Evolutionary conservation across 768 basidiomycete species (phyloP).

Genomic region (Mycena metata): DNA sequence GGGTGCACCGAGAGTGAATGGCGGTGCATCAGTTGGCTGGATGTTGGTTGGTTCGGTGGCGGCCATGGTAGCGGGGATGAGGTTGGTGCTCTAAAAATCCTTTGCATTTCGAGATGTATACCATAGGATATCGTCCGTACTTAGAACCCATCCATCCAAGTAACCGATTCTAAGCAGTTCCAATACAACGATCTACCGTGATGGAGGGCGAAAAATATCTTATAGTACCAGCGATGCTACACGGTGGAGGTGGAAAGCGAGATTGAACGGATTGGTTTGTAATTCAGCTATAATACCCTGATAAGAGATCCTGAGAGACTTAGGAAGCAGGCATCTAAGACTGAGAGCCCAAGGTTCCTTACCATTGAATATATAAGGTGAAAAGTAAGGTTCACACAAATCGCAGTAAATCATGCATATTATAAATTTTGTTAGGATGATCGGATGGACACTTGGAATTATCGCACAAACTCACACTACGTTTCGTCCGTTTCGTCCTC

Average conservation of each 20-base stretch:
- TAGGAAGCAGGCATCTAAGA: neutral
- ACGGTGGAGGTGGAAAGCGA: slow-evolving; percentile 12
- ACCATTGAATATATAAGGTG: neutral
- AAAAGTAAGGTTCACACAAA: neutral
- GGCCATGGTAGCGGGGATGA: slow-evolving; percentile 24
- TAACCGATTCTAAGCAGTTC: slow-evolving; percentile 1
- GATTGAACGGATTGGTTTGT: slow-evolving; percentile 10
- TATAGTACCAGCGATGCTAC: neutral
- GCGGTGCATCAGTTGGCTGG: slow-evolving; percentile 15
- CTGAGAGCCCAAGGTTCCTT: slow-evolving; percentile 3
- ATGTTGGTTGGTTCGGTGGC: slow-evolving; percentile 18
- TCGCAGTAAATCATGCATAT: no score
- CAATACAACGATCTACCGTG: neutral
- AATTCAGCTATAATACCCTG: slow-evolving; percentile 7
- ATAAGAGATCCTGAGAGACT: neutral
- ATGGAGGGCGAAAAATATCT: neutral
- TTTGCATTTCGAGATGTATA: neutral
- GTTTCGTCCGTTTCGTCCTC: no score
- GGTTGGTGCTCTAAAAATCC: slow-evolving; percentile 16
- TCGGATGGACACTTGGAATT: slow-evolving; percentile 9
- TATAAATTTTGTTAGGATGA: slow-evolving; percentile 8
- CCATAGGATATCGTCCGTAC: neutral
- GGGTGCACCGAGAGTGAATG: slow-evolving; percentile 16
- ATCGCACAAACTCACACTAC: slow-evolving; percentile 7
- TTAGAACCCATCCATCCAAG: neutral